Conservation (phyloP, 139 green algal genomes). For the Coelastrella sp. region DNA sequence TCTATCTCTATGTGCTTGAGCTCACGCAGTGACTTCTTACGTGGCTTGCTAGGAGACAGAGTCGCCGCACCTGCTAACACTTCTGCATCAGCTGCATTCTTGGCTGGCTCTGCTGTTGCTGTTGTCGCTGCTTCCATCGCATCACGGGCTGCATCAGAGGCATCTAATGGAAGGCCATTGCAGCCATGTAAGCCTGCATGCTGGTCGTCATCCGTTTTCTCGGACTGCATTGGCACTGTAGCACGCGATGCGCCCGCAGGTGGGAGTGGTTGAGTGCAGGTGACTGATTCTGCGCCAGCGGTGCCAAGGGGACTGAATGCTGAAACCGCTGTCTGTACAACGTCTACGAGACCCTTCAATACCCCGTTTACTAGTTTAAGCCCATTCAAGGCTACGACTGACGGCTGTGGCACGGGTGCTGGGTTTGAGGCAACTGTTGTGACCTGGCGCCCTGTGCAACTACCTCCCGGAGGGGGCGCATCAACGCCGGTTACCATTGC, state of each 20-base stretch:
- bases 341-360: no score
- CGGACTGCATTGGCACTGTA: no score
- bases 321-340: no score
- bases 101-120: constrained; percentile 7
- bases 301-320: no score
- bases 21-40: background rate
- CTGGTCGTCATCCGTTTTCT: no score
- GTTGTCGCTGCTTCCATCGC: background rate
- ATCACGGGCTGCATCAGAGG: background rate
- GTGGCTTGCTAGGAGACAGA: background rate
- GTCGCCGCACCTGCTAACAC: background rate
- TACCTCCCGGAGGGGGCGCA: background rate
- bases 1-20: constrained; percentile 38
- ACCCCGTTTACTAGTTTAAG: no score
- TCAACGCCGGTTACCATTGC: background rate
- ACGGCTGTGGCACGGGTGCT: background rate
- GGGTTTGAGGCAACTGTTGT: background rate
- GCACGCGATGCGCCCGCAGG: no score
- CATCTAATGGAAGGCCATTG: no score
- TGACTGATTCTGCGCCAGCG: no score
- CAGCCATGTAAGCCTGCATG: no score
- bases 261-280: no score
- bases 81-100: background rate
- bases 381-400: background rate
- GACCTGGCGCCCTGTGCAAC: background rate